Percentiles rank a stretch among this genome's conserved stretches.
phyloP scores from a whole-genome alignment of 371 early-diverging fungal genomes.

The Syncephalastrum monosporum region DNA sequence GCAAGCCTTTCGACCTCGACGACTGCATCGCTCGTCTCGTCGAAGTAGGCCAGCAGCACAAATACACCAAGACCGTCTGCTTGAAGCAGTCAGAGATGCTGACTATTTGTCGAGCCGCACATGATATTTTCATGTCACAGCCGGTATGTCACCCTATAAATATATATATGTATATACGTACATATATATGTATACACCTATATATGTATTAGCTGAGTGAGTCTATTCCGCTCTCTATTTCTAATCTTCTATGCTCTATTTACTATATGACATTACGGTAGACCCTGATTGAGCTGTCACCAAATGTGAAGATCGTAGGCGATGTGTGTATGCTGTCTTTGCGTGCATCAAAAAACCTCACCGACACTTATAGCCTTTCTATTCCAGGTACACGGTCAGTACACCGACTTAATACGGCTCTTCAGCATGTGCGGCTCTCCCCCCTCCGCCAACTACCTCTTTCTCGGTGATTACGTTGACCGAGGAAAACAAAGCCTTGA shows the following conservation, averaged over 20 bases:
- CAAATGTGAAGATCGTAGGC: conserved; percentile 90
- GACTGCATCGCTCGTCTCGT: conserved; percentile 76
- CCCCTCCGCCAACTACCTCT: conserved; percentile 84
- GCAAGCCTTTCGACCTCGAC: conserved; percentile 60
- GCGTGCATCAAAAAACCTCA: too few relatives aligned
- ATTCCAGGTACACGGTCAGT: conserved; percentile 88
- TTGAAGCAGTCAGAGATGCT: conserved; percentile 77
- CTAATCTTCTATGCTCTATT: not conserved
- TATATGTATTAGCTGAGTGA: not conserved
- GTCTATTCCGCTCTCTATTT: too few relatives aligned
- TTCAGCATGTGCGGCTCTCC: conserved; percentile 89
- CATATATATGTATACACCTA: not conserved
- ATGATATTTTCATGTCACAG: conserved; percentile 85
- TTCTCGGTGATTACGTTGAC: conserved; percentile 98
- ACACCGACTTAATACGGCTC: conserved; percentile 81
- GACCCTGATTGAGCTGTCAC: conserved; percentile 83
- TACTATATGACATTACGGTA: not conserved
- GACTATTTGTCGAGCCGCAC: conserved; percentile 73
- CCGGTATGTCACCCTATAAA: conserved; percentile 33
- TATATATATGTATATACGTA: not conserved
- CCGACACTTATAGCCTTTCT: too few relatives aligned
- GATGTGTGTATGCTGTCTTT: conserved; percentile 19
- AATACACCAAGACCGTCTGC: conserved; percentile 62
- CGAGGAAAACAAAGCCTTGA: conserved; percentile 95
- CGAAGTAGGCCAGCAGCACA: conserved; percentile 65